phyloP scores from a whole-genome alignment of 2,329 filamentous ascomycete genomes.

The Dryadomyces quercus-mongolicae region DNA sequence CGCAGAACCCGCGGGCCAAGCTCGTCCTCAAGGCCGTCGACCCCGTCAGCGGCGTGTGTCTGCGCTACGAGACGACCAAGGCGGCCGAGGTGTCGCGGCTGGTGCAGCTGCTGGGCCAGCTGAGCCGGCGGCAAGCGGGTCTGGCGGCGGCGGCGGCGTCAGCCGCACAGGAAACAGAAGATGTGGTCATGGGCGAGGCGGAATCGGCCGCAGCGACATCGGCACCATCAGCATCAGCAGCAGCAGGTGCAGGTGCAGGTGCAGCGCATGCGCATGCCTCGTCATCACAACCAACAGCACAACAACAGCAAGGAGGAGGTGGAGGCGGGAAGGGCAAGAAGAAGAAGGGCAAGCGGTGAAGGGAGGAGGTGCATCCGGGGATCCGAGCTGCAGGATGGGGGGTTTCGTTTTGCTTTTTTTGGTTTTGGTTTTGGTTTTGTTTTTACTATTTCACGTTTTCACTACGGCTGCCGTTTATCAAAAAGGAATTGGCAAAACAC shows the following conservation, averaged over 20 bases:
- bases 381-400: neutral
- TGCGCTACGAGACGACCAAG: constrained; percentile 89
- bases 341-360: constrained; percentile 57
- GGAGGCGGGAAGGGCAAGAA: constrained; percentile 50
- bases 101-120: constrained; percentile 60
- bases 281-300: constrained; percentile 6
- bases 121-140: constrained; percentile 59
- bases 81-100: constrained; percentile 79
- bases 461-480: too few species aligned
- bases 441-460: neutral
- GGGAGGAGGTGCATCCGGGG: neutral
- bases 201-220: constrained; percentile 18
- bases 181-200: constrained; percentile 19
- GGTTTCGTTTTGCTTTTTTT: too few species aligned
- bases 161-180: constrained; percentile 24
- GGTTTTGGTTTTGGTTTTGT: neutral
- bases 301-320: constrained; percentile 18
- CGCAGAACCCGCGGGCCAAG: constrained; percentile 43
- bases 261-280: constrained; percentile 18
- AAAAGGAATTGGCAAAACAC: too few species aligned
- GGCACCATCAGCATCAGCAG: constrained; percentile 1
- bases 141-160: constrained; percentile 28
- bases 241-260: constrained; percentile 18
- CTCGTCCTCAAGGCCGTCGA: constrained; percentile 87
- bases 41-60: constrained; percentile 62